phyloP scores from a whole-genome alignment of 306 rosid genomes.

The Argentina anserina region DNA sequence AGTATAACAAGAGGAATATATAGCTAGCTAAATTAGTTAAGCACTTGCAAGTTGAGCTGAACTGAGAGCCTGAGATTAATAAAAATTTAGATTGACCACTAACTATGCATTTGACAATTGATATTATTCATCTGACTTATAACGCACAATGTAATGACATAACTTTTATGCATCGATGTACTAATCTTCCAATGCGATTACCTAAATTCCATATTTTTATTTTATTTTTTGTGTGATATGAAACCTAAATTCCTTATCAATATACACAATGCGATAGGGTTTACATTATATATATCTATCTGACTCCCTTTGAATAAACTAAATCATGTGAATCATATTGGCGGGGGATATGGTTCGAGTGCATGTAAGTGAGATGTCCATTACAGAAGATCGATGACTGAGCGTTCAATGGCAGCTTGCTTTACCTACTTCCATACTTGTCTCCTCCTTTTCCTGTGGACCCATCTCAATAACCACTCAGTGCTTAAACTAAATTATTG shows the following conservation, averaged over 20 bases:
- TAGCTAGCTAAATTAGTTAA: too few species aligned
- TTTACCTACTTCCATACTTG: slow-evolving; percentile 53
- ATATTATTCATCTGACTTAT: too few species aligned
- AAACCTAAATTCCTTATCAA: neutral
- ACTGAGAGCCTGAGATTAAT: too few species aligned
- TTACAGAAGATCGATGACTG: slow-evolving; percentile 27
- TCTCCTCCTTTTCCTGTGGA: slow-evolving; percentile 34
- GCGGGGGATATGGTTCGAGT: slow-evolving; percentile 18
- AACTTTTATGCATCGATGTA: too few species aligned
- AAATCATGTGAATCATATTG: neutral
- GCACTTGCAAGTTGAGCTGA: too few species aligned
- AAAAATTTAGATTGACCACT: neutral
- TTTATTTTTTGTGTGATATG: too few species aligned
- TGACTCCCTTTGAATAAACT: neutral
- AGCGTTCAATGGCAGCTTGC: slow-evolving; percentile 34
- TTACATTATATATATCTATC: neutral
- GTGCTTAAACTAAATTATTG: slow-evolving; percentile 1
- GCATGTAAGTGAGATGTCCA: slow-evolving; percentile 63
- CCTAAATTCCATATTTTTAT: too few species aligned
- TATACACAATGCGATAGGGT: neutral
- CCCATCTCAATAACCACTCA: slow-evolving; percentile 62
- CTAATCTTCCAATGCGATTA: too few species aligned
- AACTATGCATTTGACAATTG: neutral
- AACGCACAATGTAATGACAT: too few species aligned
- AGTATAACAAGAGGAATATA: too few species aligned